Percentiles rank a stretch among this genome's conserved stretches.
Conservation (phyloP, 2,329 filamentous ascomycete genomes). For the Penicillium verrucosum region DNA sequence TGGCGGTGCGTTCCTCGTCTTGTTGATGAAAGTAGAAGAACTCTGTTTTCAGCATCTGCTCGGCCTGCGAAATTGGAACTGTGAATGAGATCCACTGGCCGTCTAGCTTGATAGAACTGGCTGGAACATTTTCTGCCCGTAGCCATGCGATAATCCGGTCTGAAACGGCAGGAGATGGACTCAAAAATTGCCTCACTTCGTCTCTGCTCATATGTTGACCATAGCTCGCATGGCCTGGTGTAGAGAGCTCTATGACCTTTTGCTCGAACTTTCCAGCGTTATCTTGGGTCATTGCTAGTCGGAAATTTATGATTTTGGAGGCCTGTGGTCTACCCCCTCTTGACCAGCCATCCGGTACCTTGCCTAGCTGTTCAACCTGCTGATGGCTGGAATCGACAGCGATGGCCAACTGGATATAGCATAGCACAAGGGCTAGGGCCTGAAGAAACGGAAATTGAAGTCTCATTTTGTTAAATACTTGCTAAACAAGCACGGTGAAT, state of each 20-base stretch:
- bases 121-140: constrained; percentile 47
- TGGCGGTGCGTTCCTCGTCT: constrained; percentile 41
- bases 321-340: constrained; percentile 27
- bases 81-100: constrained; percentile 62
- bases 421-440: constrained; percentile 13
- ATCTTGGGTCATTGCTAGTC: constrained; percentile 50
- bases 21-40: constrained; percentile 57
- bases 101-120: constrained; percentile 47
- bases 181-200: constrained; percentile 54
- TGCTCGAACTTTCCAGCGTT: constrained; percentile 55
- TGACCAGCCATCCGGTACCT: constrained; percentile 36
- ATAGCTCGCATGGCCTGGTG: constrained; percentile 57
- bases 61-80: constrained; percentile 43
- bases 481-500: neutral
- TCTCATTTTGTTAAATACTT: neutral
- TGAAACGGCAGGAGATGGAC: constrained; percentile 50
- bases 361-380: constrained; percentile 30
- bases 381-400: constrained; percentile 13
- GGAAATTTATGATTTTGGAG: constrained; percentile 47
- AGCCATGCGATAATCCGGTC: constrained; percentile 57
- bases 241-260: constrained; percentile 59
- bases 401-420: neutral
- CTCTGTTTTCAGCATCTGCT: constrained; percentile 55
- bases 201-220: constrained; percentile 62
- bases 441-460: neutral